These are phyloP conservation scores for Backusella australiensis DNA, from an alignment of 192 early-diverging fungal species.

Conservation along the genomic window DNA sequence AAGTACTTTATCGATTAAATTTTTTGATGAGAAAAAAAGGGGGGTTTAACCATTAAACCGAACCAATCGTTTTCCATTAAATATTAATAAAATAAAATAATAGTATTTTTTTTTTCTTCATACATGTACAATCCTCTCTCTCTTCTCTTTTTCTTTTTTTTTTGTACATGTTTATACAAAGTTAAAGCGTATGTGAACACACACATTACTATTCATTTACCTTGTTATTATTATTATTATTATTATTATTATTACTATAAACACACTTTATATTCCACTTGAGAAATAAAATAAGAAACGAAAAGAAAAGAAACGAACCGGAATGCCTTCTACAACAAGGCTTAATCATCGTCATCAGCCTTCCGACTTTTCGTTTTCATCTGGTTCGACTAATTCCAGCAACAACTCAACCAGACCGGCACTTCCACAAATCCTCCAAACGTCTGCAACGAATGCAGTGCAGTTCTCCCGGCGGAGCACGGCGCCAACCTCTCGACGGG, in stretches of 20 bases:
- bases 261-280: not conserved
- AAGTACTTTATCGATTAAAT: slow-evolving; percentile 51
- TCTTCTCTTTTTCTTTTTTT: not conserved
- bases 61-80: not conserved
- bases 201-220: not conserved
- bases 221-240: not conserved
- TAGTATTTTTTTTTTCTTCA: not conserved
- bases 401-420: slow-evolving; percentile 18
- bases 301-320: not conserved
- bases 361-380: slow-evolving; percentile 12
- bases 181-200: not conserved
- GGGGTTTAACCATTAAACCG: not conserved
- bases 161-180: not conserved
- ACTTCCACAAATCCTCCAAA: slow-evolving; percentile 17
- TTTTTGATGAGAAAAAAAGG: not conserved
- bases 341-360: slow-evolving; percentile 30
- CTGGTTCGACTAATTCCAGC: slow-evolving; percentile 8
- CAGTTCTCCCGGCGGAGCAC: slow-evolving; percentile 21
- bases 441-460: slow-evolving; percentile 28
- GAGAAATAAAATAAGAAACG: not conserved
- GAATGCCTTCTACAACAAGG: slow-evolving; percentile 12
- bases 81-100: not conserved
- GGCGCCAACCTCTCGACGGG: slow-evolving; percentile 34
- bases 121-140: not conserved
- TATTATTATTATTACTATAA: not conserved